Evolutionary conservation across 306 rosid species (phyloP), one percentile per base, ranked within the genome.

Genomic region (Potentilla sterilis): DNA sequence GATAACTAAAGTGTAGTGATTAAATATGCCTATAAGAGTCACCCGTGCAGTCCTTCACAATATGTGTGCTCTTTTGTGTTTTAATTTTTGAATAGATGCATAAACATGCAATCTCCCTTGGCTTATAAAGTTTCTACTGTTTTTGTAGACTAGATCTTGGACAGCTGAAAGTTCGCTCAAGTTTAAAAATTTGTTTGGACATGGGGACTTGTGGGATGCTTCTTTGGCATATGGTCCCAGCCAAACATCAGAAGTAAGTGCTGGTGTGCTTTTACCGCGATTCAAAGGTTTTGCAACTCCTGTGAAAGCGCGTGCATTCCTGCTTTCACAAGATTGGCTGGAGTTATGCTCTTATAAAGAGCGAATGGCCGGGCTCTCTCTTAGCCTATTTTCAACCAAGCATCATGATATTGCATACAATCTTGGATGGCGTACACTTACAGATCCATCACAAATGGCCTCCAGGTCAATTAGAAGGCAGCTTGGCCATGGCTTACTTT

Each of bases 191-290:
- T 81, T 89, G 82, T 85, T 96, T 6, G 99, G 99, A 81, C 89
- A 92, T 86, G 99, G 91, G 55, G 99, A 96, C 85, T 68, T 90
- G 52, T 96, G 99, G 99, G 97, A 96, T 89, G 86, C 93, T 72
- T 90, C 97, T 72, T 62, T 96, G 89, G 99, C 92, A 65, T 88
- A 90, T 51, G 98, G 98, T 41, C 96, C 89, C 63, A 87, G 81
- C 83, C 96, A 90, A 85, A 88, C 96, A 71, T 89, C 96, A 16
- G 98, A 92, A 87, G 80, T 85, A 48, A 88, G 99, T 89, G 79
- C 87, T 37, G 97, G 99, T 76, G 87, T 96, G 83, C 78, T 75
- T 88, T 81, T 88, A 63, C 99, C 98, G 41, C 86, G 92, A 73
- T 69, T 88, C 71, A 92, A 77, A 84, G 86, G 93, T 69, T 76